These are phyloP conservation scores for Colletotrichum musae DNA, from an alignment of 2,329 filamentous ascomycete genomes.

Conservation along the genomic window DNA sequence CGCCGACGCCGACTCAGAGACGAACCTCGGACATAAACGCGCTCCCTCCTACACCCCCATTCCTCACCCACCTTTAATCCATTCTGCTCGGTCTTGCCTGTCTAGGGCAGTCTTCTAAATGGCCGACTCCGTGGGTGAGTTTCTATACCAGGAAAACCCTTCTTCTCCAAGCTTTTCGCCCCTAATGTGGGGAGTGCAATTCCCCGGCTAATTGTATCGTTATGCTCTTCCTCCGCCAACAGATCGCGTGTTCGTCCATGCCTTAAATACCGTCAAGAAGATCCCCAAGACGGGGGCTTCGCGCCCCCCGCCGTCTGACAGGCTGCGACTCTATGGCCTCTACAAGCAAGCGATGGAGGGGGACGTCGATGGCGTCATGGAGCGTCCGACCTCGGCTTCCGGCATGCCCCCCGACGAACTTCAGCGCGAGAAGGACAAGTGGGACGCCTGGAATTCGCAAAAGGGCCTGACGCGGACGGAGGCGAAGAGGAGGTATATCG, in stretches of 20 bases:
- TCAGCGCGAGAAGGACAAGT: slow-evolving; percentile 76
- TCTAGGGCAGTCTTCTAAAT: slow-evolving; percentile 45
- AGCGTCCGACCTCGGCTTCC: slow-evolving; percentile 74
- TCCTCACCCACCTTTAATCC: slow-evolving; percentile 15
- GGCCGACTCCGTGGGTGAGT: slow-evolving; percentile 57
- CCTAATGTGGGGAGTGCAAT: slow-evolving; percentile 44
- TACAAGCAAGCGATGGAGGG: slow-evolving; percentile 99
- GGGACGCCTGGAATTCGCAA: slow-evolving; percentile 96
- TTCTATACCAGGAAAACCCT: slow-evolving; percentile 38
- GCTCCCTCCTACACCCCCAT: slow-evolving; percentile 7
- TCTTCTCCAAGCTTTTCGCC: slow-evolving; percentile 17
- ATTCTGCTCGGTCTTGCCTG: slow-evolving; percentile 5
- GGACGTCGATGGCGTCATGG: slow-evolving; percentile 94
- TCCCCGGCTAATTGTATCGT: slow-evolving; percentile 38
- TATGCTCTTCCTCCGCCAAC: slow-evolving; percentile 39
- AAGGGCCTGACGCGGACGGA: slow-evolving; percentile 88
- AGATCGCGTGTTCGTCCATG: slow-evolving; percentile 99
- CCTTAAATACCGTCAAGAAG: slow-evolving; percentile 98
- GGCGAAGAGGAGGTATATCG: slow-evolving; percentile 94
- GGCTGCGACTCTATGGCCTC: slow-evolving; percentile 93
- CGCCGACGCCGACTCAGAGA: slow-evolving; percentile 24
- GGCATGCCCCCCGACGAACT: slow-evolving; percentile 67
- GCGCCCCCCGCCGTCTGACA: slow-evolving; percentile 86
- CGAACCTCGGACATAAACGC: slow-evolving; percentile 30
- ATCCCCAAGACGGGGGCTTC: slow-evolving; percentile 94